A percentile compares a stretch with the other conserved stretches of the same genome.
Evolutionary conservation across 805 yeast genomes (phyloP).

Genomic region (Brettanomyces nanus): DNA sequence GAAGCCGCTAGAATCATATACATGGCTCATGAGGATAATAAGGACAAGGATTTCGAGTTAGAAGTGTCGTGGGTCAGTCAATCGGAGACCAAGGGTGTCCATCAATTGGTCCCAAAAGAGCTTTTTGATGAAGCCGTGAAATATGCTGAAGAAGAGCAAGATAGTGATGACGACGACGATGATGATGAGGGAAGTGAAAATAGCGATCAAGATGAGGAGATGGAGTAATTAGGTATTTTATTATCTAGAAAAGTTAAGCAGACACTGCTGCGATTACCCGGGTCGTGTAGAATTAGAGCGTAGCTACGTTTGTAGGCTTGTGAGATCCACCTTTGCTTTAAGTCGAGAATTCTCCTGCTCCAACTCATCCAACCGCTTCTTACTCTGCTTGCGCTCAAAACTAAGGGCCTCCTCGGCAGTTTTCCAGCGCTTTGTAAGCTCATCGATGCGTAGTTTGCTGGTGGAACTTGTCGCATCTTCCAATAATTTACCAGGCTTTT

Average conservation of each 20-base stretch:
- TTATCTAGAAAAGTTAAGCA: not conserved
- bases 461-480: slow-evolving; percentile 20
- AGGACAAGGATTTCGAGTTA: slow-evolving; percentile 93
- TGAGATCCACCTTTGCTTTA: slow-evolving; percentile 1
- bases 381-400: slow-evolving; percentile 51
- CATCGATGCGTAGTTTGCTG: slow-evolving; percentile 42
- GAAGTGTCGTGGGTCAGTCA: slow-evolving; percentile 85
- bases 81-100: slow-evolving; percentile 71
- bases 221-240: not conserved
- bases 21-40: slow-evolving; percentile 94
- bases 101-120: slow-evolving; percentile 72
- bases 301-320: no score
- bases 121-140: slow-evolving; percentile 75
- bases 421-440: slow-evolving; percentile 57
- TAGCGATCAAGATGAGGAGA: slow-evolving; percentile 1
- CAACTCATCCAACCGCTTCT: slow-evolving; percentile 40
- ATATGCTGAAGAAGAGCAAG: slow-evolving; percentile 75
- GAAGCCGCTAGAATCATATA: slow-evolving; percentile 92
- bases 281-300: no score
- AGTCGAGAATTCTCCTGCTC: slow-evolving; percentile 46
- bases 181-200: slow-evolving; percentile 18
- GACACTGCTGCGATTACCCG: no score
- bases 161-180: slow-evolving; percentile 29
- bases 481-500: not conserved
- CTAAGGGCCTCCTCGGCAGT: slow-evolving; percentile 63